Percentiles rank a stretch among this genome's conserved stretches.
These are phyloP conservation scores for Daldinia vernicosa DNA, from an alignment of 495 filamentous ascomycete species.

Conservation along the genomic window DNA sequence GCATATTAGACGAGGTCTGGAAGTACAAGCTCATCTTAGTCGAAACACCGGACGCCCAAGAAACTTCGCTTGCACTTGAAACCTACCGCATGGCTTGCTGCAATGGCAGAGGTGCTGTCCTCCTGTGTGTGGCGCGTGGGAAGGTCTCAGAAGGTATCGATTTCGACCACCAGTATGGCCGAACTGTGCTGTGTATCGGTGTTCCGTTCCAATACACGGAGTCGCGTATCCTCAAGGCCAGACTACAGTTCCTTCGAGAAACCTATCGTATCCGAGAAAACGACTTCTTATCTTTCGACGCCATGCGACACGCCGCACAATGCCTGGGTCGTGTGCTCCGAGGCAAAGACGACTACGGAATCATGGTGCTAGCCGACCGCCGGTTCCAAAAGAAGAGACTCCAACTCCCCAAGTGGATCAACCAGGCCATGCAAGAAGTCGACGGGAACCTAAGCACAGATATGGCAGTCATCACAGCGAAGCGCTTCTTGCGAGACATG, in stretches of 20 bases:
- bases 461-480: slow-evolving; percentile 88
- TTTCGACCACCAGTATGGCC: slow-evolving; percentile 99
- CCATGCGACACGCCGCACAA: slow-evolving; percentile 97
- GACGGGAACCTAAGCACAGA: slow-evolving; percentile 92
- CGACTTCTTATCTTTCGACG: slow-evolving; percentile 98
- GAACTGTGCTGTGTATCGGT: slow-evolving; percentile 95
- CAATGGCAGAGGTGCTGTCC: slow-evolving; percentile 91
- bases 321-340: slow-evolving; percentile 94
- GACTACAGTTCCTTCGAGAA: slow-evolving; percentile 94
- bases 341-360: slow-evolving; percentile 98
- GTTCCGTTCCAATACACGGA: slow-evolving; percentile 99
- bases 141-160: slow-evolving; percentile 99
- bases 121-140: slow-evolving; percentile 93
- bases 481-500: slow-evolving; percentile 90
- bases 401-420: slow-evolving; percentile 98
- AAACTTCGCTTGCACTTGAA: slow-evolving; percentile 94
- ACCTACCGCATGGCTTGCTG: slow-evolving; percentile 97
- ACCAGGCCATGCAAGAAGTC: slow-evolving; percentile 81
- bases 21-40: slow-evolving; percentile 99
- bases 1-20: slow-evolving; percentile 96
- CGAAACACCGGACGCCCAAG: slow-evolving; percentile 96
- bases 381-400: slow-evolving; percentile 87
- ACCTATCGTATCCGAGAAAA: slow-evolving; percentile 97
- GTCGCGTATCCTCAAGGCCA: slow-evolving; percentile 93
- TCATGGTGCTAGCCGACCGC: slow-evolving; percentile 96